Conservation (phyloP, 257 asterid genomes). For the Primulina huaijiensis region DNA sequence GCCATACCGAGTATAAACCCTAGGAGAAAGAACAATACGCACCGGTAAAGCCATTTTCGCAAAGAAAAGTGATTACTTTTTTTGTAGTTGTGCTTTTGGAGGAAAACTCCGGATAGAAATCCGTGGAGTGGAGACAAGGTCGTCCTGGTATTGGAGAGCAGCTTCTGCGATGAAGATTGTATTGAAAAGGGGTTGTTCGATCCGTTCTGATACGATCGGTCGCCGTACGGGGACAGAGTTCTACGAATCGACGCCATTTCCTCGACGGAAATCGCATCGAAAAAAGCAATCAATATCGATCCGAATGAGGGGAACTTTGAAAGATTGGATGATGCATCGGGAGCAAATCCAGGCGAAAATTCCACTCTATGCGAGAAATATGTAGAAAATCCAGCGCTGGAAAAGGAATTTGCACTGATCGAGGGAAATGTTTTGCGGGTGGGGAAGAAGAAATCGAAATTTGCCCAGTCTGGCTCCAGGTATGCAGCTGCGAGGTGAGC, state of each 20-base stretch:
- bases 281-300: constrained; percentile 15
- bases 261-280: constrained; percentile 36
- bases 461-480: too few relatives aligned
- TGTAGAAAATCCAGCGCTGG: too few relatives aligned
- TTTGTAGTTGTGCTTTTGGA: constrained; percentile 42
- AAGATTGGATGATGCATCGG: neutral
- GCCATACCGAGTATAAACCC: constrained; percentile 87
- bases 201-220: constrained; percentile 68
- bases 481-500: too few relatives aligned
- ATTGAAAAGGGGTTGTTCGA: constrained; percentile 38
- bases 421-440: too few relatives aligned
- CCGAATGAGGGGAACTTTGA: constrained; percentile 17
- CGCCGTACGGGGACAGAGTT: constrained; percentile 75
- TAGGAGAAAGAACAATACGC: constrained; percentile 59
- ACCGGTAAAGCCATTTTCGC: constrained; percentile 56
- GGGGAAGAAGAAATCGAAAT: too few relatives aligned
- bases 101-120: constrained; percentile 39
- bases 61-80: constrained; percentile 49
- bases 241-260: constrained; percentile 93
- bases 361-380: neutral
- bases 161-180: constrained; percentile 69
- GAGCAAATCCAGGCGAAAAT: constrained; percentile 31
- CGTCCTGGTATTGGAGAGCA: constrained; percentile 43
- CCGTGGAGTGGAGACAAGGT: constrained; percentile 53
- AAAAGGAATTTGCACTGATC: too few relatives aligned